Evolutionary conservation across 1,284 basidiomycete species (phyloP), one percentile per base, ranked within the genome.

Genomic region (Cutaneotrichosporon sp.): DNA sequence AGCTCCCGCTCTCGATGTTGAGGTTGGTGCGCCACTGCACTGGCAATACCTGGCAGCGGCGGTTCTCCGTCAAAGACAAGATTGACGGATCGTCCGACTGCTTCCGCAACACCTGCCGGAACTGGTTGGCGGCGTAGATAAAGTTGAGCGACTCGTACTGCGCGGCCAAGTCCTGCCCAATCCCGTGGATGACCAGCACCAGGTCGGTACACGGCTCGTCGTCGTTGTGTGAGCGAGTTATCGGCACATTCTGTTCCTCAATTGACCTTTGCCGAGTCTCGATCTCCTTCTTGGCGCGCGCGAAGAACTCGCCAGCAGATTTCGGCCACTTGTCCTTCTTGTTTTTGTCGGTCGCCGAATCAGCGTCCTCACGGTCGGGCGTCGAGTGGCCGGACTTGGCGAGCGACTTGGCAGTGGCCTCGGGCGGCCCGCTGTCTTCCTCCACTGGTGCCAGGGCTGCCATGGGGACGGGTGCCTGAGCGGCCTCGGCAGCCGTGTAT

Each of bases 11-110:
- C 38, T 79, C 79, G 13, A 84, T 72, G 49, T 83, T 74, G 22
- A 86, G 74, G 9, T 76, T 82, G 2, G 84, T 81, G 32, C 85
- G 76, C 85, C 85, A 86, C 66, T 83, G 83, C 6, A 86, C 81
- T 0, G 85, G 85, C 4, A 86, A 72, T 38, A 86, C 81, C 63
- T 77, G 83, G 4, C 82, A 75, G 46, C 83, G 80, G 8, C 82
- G 73, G 53, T 81, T 73, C 11, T 82, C 73, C 66, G 83, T 81
- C 52, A 84, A 81, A 0, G 80, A 82, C 1, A 78, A 69, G 0
- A 84, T 66, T 13, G 82, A 81, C 2, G 83, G 82, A 36, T 81
- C 76, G 11, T 66, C 63, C 0, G 80, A 73, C 72, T 84, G 83
- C 62, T 81, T 82, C 53, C 77, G 70, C 40, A 83, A 72, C 16